These are phyloP conservation scores for Plectranthus barbatus DNA, from an alignment of 257 asterid genomes.

Conservation along the genomic window DNA sequence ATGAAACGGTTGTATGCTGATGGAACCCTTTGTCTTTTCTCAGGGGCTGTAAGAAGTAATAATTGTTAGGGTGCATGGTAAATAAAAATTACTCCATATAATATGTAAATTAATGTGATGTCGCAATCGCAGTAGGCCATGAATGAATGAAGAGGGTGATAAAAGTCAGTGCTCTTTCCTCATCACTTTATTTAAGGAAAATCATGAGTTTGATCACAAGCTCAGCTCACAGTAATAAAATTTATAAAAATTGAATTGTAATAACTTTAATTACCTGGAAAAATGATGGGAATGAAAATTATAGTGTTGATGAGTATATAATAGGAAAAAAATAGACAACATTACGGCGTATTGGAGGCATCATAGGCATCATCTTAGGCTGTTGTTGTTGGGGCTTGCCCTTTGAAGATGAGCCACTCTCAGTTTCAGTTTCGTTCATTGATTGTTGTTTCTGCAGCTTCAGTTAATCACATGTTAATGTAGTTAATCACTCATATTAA, in stretches of 20 bases:
- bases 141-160: constrained; percentile 8
- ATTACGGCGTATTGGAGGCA: constrained; percentile 59
- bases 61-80: neutral
- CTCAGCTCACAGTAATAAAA: too few species aligned
- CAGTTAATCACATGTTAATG: too few species aligned
- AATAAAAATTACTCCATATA: neutral
- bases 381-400: constrained; percentile 31
- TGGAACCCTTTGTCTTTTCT: constrained; percentile 86
- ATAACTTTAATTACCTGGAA: too few species aligned
- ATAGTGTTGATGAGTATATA: too few species aligned
- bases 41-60: constrained; percentile 47
- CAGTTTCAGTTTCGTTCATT: neutral
- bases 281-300: too few species aligned
- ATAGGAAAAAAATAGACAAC: neutral
- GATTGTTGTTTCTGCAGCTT: constrained; percentile 58
- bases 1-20: constrained; percentile 85
- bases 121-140: constrained; percentile 44
- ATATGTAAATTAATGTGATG: constrained; percentile 22
- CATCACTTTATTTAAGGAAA: neutral
- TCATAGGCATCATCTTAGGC: too few species aligned
- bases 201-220: too few species aligned
- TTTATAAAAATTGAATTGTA: too few species aligned
- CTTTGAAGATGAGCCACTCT: constrained; percentile 55
- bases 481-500: too few species aligned
- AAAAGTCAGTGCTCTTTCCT: constrained; percentile 19